Evolutionary conservation across 208 protist genomes (phyloP).

Genomic region (Acanthamoeba lugdunensis): DNA sequence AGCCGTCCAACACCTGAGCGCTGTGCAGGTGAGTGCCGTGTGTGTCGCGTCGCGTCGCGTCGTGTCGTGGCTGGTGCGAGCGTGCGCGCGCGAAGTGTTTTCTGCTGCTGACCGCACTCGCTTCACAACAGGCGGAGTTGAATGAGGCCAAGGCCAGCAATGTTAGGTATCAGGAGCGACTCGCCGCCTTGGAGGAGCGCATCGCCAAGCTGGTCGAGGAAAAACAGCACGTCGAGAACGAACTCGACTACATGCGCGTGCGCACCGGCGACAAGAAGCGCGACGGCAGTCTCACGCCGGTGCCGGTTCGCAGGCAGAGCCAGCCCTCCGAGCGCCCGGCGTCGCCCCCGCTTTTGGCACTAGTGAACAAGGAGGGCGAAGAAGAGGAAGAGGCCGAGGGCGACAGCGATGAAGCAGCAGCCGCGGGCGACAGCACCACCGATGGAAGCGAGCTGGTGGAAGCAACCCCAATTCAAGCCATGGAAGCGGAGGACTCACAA

Average conservation of each 20-base stretch:
- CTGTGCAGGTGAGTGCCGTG: background rate
- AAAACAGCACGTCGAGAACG: constrained; percentile 48
- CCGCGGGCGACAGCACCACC: too few species aligned
- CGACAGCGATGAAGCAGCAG: too few species aligned
- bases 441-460: too few species aligned
- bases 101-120: too few species aligned
- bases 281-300: background rate
- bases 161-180: background rate
- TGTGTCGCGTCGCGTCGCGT: background rate
- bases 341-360: too few species aligned
- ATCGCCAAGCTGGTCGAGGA: constrained; percentile 12
- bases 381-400: too few species aligned
- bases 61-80: background rate
- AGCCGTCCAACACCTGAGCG: background rate
- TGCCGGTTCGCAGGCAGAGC: too few species aligned
- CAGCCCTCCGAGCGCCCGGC: too few species aligned
- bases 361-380: too few species aligned
- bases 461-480: background rate
- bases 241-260: constrained; percentile 54
- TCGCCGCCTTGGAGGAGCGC: background rate
- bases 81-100: too few species aligned
- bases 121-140: background rate
- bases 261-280: constrained; percentile 1
- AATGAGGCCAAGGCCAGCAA: constrained; percentile 15
- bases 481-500: background rate